phyloP scores from a whole-genome alignment of 2,329 filamentous ascomycete species.

The Ophiognomonia clavigignenti-juglandacearum region DNA sequence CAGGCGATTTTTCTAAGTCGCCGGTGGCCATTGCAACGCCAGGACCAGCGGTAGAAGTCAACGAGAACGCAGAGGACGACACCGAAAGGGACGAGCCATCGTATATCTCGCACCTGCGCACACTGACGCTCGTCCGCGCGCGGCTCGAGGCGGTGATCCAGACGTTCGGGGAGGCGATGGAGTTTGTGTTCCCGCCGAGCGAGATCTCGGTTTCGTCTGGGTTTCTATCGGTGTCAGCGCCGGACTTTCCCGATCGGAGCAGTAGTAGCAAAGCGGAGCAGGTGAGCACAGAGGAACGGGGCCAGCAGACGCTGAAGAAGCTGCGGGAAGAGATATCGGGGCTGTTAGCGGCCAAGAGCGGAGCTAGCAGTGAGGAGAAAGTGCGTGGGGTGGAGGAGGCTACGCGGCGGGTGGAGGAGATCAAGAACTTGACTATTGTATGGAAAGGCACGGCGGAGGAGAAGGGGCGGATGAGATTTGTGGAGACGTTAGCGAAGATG shows the following conservation, averaged over 20 bases:
- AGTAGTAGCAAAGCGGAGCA: constrained; percentile 39
- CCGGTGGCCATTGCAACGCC: background rate
- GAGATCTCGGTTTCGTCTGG: constrained; percentile 79
- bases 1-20: too few relatives aligned
- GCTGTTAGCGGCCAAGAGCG: constrained; percentile 52
- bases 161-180: constrained; percentile 91
- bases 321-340: constrained; percentile 67
- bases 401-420: constrained; percentile 65
- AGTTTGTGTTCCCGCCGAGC: constrained; percentile 86
- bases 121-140: constrained; percentile 72
- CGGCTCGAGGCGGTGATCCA: constrained; percentile 88
- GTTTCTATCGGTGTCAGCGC: constrained; percentile 85
- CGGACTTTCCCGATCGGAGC: constrained; percentile 42
- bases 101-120: constrained; percentile 75
- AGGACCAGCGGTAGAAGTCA: background rate
- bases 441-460: constrained; percentile 98
- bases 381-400: constrained; percentile 70
- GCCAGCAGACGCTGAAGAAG: constrained; percentile 70
- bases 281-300: constrained; percentile 77
- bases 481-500: constrained; percentile 74
- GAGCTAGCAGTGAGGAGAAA: constrained; percentile 28
- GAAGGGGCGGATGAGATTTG: constrained; percentile 73
- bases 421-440: constrained; percentile 71
- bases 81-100: constrained; percentile 45
- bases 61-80: background rate